A percentile compares a stretch with the other conserved stretches of the same genome.
These are phyloP conservation scores for Rutidosis leptorrhynchoides DNA, from an alignment of 129 eudicot species.

Conservation along the genomic window DNA sequence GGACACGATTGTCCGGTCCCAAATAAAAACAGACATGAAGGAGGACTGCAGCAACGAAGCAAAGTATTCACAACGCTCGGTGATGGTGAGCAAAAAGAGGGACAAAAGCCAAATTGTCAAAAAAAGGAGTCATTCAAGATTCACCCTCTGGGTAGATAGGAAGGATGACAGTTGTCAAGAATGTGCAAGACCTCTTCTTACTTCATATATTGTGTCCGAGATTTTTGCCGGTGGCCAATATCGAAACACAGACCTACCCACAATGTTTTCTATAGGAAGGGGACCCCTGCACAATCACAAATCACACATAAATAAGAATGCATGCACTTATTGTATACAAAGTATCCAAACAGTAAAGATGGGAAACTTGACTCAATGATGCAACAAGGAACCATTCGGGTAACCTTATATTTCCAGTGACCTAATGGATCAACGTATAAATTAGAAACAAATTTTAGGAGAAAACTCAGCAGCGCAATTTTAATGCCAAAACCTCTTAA, in stretches of 20 bases:
- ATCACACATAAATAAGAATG: neutral
- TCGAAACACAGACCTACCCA: conserved; percentile 82
- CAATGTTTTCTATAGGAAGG: conserved; percentile 74
- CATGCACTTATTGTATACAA: neutral
- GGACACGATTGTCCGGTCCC: conserved; percentile 18
- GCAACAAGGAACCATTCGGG: neutral
- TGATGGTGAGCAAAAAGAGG: conserved; percentile 16
- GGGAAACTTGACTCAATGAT: neutral
- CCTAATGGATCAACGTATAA: too few relatives aligned
- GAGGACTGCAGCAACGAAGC: conserved; percentile 7
- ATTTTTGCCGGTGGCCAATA: conserved; percentile 94
- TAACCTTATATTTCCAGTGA: neutral
- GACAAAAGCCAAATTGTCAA: conserved; percentile 9
- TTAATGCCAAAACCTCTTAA: neutral
- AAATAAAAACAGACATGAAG: neutral
- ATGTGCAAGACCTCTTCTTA: conserved; percentile 44
- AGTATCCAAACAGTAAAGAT: neutral
- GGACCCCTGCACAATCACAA: conserved; percentile 70
- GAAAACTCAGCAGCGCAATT: neutral
- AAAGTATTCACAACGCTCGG: conserved; percentile 39
- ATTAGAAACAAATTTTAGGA: too few relatives aligned
- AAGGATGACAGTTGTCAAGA: conserved; percentile 38
- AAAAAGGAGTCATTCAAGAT: conserved; percentile 22
- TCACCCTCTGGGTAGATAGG: conserved; percentile 18
- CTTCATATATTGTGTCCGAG: conserved; percentile 55